Percentiles rank a stretch among this genome's conserved stretches.
Evolutionary conservation across 768 basidiomycete species (phyloP).

Genomic region (Hysterangium stoloniferum): DNA sequence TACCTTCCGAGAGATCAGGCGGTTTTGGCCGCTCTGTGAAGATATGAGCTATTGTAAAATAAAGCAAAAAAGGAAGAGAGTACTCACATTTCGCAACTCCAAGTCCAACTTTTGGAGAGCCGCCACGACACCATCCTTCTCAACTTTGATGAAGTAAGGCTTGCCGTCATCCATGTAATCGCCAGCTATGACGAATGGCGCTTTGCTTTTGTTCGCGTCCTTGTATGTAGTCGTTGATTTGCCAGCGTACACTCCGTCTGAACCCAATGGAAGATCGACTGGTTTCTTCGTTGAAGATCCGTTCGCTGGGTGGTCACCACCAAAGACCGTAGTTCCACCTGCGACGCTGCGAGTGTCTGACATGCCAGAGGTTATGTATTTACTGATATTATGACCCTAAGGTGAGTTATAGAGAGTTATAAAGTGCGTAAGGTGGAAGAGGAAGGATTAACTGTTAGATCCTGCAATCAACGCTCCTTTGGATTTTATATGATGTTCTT

Average conservation of each 20-base stretch:
- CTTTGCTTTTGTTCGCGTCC: neutral
- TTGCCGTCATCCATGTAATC: constrained; percentile 39
- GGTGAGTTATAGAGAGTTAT: no score
- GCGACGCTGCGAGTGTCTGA: constrained; percentile 12
- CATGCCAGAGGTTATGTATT: no score
- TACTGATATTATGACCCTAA: no score
- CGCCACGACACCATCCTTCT: constrained; percentile 54
- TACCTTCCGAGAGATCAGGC: constrained; percentile 59
- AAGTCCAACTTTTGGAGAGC: constrained; percentile 65
- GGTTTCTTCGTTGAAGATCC: neutral
- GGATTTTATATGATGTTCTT: no score
- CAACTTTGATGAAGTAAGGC: constrained; percentile 66
- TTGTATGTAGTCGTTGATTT: neutral
- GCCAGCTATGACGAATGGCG: neutral
- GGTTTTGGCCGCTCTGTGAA: constrained; percentile 46
- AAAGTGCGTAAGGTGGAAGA: no score
- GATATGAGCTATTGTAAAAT: neutral
- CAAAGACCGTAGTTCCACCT: constrained; percentile 16
- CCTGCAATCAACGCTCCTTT: no score
- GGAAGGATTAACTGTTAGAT: no score
- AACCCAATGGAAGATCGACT: neutral
- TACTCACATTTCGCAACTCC: constrained; percentile 46
- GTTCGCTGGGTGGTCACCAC: neutral
- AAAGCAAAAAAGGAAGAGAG: constrained; percentile 7
- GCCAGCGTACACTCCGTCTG: neutral